Evolutionary conservation across 352 stramenopile species (phyloP), one percentile per base, ranked within the genome.

Genomic region (Globisporangium camurandrum): DNA sequence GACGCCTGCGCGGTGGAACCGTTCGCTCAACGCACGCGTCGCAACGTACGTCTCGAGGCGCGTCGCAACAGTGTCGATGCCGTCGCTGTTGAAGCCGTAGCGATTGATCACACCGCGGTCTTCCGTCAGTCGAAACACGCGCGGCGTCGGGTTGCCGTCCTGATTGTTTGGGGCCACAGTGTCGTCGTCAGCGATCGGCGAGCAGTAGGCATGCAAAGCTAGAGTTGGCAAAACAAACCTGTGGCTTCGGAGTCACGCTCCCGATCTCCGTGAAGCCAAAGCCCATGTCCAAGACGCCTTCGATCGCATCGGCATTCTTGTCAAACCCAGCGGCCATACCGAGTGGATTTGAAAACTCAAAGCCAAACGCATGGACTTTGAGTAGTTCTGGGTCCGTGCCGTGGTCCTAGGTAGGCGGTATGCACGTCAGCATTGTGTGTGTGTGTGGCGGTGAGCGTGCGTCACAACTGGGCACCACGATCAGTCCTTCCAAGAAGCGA

Each of bases 1-100:
- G 7, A 98, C 64, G 17, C 92, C 91, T 11, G 68, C 55, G 20
- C 75, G 80, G 43, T 88, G 60, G n/a, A 68, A 60, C 2, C 44
- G 43, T 46, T 66, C 54, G 24, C 59, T 65, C 19, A 61, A 51
- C 6, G 48, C 67, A 19, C 77, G 64, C 1, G 58, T 66, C 0
- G 41, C 49, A 3, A 86, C 63, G 55, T 92, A 95, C 16, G 24
- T 49, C 23, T 85, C 56, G 0, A 97, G 66, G 12, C 82, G 62
- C 20, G 68, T 57, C n/a, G 75, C 59, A 0, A 98, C 94, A 16
- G 59, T 61, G 17, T 90, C 77, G 4, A 96, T 56, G 0, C 96
- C 96, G 23, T 93, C 65, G 58, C 84, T 97, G 79, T 99, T 99
- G 69, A 99, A 99, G 36, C 95, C 96, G 70, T 98, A 99, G 52